Evolutionary conservation across 306 rosid genomes (phyloP), one percentile per base, ranked within the genome.

Genomic region (Citrullus amarus): DNA sequence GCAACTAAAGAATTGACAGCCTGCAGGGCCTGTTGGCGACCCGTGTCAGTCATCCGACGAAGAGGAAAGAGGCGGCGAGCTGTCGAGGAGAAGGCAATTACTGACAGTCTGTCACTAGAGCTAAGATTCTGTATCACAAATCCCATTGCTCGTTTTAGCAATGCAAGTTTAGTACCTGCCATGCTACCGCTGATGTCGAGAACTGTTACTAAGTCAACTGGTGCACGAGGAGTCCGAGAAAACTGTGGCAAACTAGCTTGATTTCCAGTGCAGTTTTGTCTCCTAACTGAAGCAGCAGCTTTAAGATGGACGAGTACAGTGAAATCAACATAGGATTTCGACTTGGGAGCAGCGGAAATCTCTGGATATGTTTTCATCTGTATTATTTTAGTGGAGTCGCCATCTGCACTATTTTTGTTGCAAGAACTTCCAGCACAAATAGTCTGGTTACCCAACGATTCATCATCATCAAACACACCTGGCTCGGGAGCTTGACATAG

Each of bases 1-100:
- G 99, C 99, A 75, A 95, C 96, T 89, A 95, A 84, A 80, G 99
- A 88, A 84, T 95, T 95, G 30, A 95, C 99, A 83, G 99, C 99
- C 75, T 88, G 97, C 78, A 95, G 76, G 54, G 99, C 99, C 80
- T 87, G 97, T 59, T 91, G 97, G 59, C 90, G 87, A 25, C 99
- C 99, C 3, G 88, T 79, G 81, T 89, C 96, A 13, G 97, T 83
- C 99, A 95, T 95, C 67, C 88, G 88, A 50, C 84, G 79, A 17
- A 95, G 87, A 16, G 97, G 96, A 84, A 95, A 95, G 68, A 95
- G 96, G 20, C 99, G 93, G 36, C 93, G 97, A 68, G 99, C 99
- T 13, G 97, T 95, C 81, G 99, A 95, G 77, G 99, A 95, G 88
- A 95, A 95, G 67, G 99, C 91, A 78, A 95, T 87, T 65, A 95